Base-by-base conservation (phyloP, 495 filamentous ascomycete species). In the Neurospora discreta region DNA sequence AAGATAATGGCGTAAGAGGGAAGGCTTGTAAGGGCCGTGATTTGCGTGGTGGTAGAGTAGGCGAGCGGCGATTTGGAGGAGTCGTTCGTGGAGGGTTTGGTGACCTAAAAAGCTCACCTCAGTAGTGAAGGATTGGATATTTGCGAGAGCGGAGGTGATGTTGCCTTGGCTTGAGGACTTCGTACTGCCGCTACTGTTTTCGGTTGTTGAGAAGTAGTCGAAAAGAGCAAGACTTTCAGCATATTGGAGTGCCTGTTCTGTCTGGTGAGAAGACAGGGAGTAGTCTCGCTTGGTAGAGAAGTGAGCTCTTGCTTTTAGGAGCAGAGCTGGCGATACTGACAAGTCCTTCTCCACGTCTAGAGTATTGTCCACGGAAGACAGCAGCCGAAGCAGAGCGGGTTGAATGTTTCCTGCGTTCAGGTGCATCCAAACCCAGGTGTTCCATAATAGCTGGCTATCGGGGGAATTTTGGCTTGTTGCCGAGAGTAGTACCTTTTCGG, bases 391-490 rank as follows among this genome's bases (percentile, higher is more conserved):
- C 78, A 78, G 74, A 75, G 78, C 78, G 3, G 71, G 6, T 0
- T 73, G 69, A 0, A 71, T 75, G 39, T 91, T 81, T 2, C 79
- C 79, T 13, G 74, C 77, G 42, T 85, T 80, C 20, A 97, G 78
- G 13, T 87, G 81, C 73, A 90, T 86, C 92, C 91, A 95, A 7
- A 90, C 81, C 88, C 91, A 94, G 7, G 85, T 89, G 68, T 84
- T 87, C 87, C 89, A 94, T 0, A 95, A 81, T 16, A 90, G 72
- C 23, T 89, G 82, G 26, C 74, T 75, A 43, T 87, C 81, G n/a
- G 79, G 52, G 5, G 72, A 23, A n/a, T 42, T 71, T 23, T 76
- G 74, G 30, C 46, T 58, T 0, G 75, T 76, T 20, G 92, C 87
- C 0, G 89, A 90, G 13, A 84, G 78, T 77, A 93, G 88, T n/a